Evolutionary conservation across 176 grass and related monocot genomes (phyloP), one percentile per base, ranked within the genome.

Genomic region (Oryza glumipatula): DNA sequence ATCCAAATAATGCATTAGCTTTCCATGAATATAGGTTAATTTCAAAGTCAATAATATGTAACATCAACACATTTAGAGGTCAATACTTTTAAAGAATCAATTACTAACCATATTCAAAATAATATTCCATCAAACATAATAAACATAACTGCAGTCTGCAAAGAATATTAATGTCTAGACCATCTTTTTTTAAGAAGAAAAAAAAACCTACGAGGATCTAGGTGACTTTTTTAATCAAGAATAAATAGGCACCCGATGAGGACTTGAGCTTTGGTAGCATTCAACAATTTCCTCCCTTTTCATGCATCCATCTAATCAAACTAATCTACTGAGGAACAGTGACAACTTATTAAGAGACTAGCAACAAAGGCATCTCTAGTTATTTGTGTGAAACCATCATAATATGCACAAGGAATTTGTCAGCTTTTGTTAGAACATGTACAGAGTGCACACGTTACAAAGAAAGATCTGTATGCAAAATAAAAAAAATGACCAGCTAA

Each of bases 1-100:
- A 78, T 82, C 43, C 67, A 89, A 89, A 66, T 77, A 82, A 16
- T 9, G 11, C 22, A 61, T 86, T 83, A 90, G 44, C 54, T 77
- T 76, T 70, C 52, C 65, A 76, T 49, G 32, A 33, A 72, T 38
- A 21, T 19, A 58, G 65, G 58, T 7, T 39, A 87, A 77, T 17
- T 76, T 47, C 39, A 48, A 70, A 17, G 11, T 68, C 24, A 68
- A 58, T 39, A 36, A 43, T 46, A 76, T 70, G 58, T 21, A 65
- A n/a, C 19, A 60, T 6, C 17, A 58, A 21, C 13, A 58, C 19
- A 76, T 36, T 17, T 46, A 21, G 23, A 47, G 22, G 13, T 66
- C 35, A 60, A 24, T 39, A 36, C 30, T 11, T 68, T 47, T 68
- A 45, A 6, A 68, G 51, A 85, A 81, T 76, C 65, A 33, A 52